Conservation (phyloP, 2,329 filamentous ascomycete species). For the Cucurbitaria berberidis region DNA sequence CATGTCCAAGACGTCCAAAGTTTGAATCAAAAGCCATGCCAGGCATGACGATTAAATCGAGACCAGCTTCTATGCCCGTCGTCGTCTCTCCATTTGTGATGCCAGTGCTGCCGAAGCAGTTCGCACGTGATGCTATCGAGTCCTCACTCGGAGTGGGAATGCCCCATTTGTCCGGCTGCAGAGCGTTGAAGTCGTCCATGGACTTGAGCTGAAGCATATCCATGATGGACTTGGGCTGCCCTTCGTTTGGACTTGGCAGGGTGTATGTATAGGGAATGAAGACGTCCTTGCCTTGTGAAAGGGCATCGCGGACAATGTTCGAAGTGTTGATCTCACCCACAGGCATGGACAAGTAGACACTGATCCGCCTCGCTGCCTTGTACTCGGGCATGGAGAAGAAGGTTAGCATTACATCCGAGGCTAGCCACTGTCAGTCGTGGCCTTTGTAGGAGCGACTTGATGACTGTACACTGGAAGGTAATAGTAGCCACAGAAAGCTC, state of each 20-base stretch:
- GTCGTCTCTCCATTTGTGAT: constrained; percentile 47
- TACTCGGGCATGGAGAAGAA: constrained; percentile 76
- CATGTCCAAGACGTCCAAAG: constrained; percentile 84
- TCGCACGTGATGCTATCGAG: constrained; percentile 70
- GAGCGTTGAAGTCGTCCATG: constrained; percentile 75
- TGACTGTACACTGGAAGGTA: constrained; percentile 70
- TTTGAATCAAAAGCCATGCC: constrained; percentile 86
- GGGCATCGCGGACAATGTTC: constrained; percentile 79
- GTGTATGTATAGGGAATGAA: constrained; percentile 90
- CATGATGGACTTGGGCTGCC: constrained; percentile 74
- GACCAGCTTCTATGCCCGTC: constrained; percentile 43
- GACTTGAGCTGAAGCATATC: constrained; percentile 86
- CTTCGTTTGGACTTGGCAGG: constrained; percentile 48
- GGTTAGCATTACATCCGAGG: constrained; percentile 67
- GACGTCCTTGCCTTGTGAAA: constrained; percentile 78
- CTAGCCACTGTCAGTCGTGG: constrained; percentile 53
- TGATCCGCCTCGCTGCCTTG: constrained; percentile 73
- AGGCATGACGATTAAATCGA: constrained; percentile 90
- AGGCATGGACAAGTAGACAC: constrained; percentile 94
- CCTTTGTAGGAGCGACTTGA: neutral
- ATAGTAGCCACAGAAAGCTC: constrained; percentile 67
- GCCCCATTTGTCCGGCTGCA: constrained; percentile 85
- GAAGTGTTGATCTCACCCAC: constrained; percentile 83
- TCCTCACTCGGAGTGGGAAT: constrained; percentile 81
- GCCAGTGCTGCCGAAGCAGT: constrained; percentile 73